Conservation (phyloP, 164 flowering plant genomes). For the Brasenia schreberi region DNA sequence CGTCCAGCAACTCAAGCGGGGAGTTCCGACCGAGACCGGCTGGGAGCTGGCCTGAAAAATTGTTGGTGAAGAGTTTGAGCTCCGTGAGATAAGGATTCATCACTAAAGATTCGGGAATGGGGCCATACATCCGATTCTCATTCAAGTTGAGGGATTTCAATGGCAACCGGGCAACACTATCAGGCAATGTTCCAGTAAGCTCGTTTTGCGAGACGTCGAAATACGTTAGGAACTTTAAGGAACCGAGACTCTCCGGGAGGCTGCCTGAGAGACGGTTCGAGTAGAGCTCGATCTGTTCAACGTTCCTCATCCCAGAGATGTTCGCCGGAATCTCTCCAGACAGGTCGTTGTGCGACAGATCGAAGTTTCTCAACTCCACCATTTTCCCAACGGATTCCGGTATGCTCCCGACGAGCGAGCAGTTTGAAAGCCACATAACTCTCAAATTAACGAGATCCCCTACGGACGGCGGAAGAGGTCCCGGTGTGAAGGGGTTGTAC, state of each 20-base stretch:
- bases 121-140: constrained; percentile 44
- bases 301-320: constrained; percentile 28
- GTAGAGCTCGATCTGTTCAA: constrained; percentile 32
- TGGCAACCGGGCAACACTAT: constrained; percentile 25
- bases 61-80: constrained; percentile 53
- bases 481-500: constrained; percentile 28
- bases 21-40: constrained; percentile 36
- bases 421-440: constrained; percentile 15
- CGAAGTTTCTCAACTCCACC: constrained; percentile 22
- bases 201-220: constrained; percentile 56
- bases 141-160: constrained; percentile 38
- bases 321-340: constrained; percentile 39
- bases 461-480: constrained; percentile 29
- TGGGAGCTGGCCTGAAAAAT: constrained; percentile 48
- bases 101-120: constrained; percentile 33
- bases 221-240: constrained; percentile 17
- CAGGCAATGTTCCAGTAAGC: constrained; percentile 45
- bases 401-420: constrained; percentile 43
- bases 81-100: constrained; percentile 20
- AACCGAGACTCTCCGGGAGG: constrained; percentile 39
- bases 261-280: constrained; percentile 37
- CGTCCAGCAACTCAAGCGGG: constrained; percentile 32
- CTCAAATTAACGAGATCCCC: constrained; percentile 55
- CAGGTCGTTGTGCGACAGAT: constrained; percentile 33
- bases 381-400: constrained; percentile 43